These are phyloP conservation scores for Xerocomellus dryophilus DNA, from an alignment of 768 basidiomycete species.

Conservation along the genomic window DNA sequence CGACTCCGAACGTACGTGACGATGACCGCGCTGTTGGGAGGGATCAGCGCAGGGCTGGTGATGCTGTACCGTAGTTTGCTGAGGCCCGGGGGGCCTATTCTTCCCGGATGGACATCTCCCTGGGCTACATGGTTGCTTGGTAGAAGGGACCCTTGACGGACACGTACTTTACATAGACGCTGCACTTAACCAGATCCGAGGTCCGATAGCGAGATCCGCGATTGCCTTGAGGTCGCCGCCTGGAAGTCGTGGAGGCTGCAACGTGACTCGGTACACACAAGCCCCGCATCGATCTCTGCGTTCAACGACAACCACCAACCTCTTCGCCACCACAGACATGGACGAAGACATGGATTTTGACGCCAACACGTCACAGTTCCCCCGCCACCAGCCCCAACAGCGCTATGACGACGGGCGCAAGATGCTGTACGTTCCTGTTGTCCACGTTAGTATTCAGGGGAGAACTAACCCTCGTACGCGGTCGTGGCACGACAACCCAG, in stretches of 20 bases:
- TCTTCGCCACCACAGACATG: slow-evolving; percentile 41
- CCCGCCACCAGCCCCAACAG: slow-evolving; percentile 36
- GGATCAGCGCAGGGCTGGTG: slow-evolving; percentile 67
- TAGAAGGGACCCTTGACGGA: slow-evolving; percentile 36
- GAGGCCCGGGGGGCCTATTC: slow-evolving; percentile 55
- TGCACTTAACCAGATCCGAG: slow-evolving; percentile 30
- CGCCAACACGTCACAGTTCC: slow-evolving; percentile 30
- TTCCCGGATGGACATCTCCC: slow-evolving; percentile 51
- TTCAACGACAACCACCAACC: slow-evolving; percentile 5
- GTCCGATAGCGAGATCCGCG: slow-evolving; percentile 36
- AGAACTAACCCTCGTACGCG: slow-evolving; percentile 13
- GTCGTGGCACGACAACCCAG: slow-evolving; percentile 36
- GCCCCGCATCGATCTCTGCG: slow-evolving; percentile 15
- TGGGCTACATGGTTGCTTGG: slow-evolving; percentile 71
- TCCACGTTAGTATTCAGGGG: slow-evolving; percentile 6
- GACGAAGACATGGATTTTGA: slow-evolving; percentile 81
- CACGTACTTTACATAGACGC: slow-evolving; percentile 17
- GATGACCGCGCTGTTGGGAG: slow-evolving; percentile 69
- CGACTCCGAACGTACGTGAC: slow-evolving; percentile 71
- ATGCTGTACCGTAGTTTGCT: slow-evolving; percentile 67
- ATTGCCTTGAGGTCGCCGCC: slow-evolving; percentile 36
- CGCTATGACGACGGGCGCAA: slow-evolving; percentile 48
- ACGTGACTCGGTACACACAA: background rate
- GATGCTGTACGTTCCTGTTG: slow-evolving; percentile 59
- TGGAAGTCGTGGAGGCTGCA: slow-evolving; percentile 21